Conservation (phyloP, 441 rosid genomes). For the Adansonia rubrostipa region DNA sequence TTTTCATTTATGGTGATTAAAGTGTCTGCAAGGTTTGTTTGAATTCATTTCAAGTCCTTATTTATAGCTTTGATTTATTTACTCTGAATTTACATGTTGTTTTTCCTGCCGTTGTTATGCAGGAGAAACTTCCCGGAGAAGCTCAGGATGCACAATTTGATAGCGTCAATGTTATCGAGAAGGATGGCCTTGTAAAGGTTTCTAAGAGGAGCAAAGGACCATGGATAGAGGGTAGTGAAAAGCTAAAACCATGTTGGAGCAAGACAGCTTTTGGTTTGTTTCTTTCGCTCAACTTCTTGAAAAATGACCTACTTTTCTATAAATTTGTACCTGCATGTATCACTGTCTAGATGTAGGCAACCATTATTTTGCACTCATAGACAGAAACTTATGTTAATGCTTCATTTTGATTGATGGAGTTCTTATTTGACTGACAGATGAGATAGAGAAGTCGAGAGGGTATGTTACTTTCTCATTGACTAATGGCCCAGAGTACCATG, state of each 20-base stretch:
- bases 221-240: conserved; percentile 68
- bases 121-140: conserved; percentile 64
- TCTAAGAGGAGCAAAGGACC: conserved; percentile 63
- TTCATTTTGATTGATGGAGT: conserved; percentile 24
- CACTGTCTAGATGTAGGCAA: background rate
- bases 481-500: conserved; percentile 94
- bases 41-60: background rate
- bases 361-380: background rate
- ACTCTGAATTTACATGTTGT: background rate
- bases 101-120: conserved; percentile 13
- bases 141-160: conserved; percentile 55
- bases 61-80: background rate
- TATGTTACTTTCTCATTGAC: conserved; percentile 82
- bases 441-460: conserved; percentile 60
- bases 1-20: background rate
- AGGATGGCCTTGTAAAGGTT: conserved; percentile 51
- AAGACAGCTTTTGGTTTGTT: conserved; percentile 57
- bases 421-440: conserved; percentile 51
- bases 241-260: conserved; percentile 79
- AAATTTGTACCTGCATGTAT: background rate
- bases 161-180: conserved; percentile 52
- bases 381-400: background rate
- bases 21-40: background rate
- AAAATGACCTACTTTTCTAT: background rate
- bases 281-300: conserved; percentile 9